Base-by-base conservation (phyloP, 805 yeast genomes). In the Metschnikowia peoriensis region DNA sequence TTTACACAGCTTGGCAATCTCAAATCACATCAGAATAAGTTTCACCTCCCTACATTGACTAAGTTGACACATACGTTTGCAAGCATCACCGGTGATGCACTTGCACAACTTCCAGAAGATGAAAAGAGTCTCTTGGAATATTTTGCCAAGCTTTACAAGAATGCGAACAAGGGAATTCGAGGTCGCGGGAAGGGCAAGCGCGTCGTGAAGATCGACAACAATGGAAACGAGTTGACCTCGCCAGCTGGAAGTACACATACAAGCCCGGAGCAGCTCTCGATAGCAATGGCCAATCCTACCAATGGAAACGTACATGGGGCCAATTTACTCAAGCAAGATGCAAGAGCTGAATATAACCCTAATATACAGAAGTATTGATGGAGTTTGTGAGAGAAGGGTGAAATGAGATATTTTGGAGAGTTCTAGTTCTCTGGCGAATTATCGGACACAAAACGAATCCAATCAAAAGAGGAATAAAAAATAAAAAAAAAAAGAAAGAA, bases 1-100 rank as follows among this genome's bases (percentile, higher is more conserved):
- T 92, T 92, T 63, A 88, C 97, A 1, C 98, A 92, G 72, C 76
- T 92, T 61, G 97, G 97, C 3, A 92, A 92, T 64, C 78, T 92
- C 75, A 92, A 93, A 69, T 88, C 96, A 1, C 98, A 93, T 68
- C 98, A 92, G 66, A 93, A 92, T 69, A 78, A 92, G 61, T 90
- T 91, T 65, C 98, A 91, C 68, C 69, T 84, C 57, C 81, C 81
- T 14, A 85, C 96, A 0, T 75, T 93, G 57, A 83, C 83, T 58
- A 74, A 73, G 34, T 73, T 91, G 65, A 88, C 96, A 1, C 80
- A 76, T 53, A 81, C 77, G 59, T 69, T 88, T 55, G 91, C 93
- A 1, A 84, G 82, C 57, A 69, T 84, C 49, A 63, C 68, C 38
- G 81, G 84, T 17, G 78, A 81, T 4, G 71, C 70, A 16, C 55